phyloP scores from a whole-genome alignment of 345 rosid genomes.

The Nasturtium officinale region DNA sequence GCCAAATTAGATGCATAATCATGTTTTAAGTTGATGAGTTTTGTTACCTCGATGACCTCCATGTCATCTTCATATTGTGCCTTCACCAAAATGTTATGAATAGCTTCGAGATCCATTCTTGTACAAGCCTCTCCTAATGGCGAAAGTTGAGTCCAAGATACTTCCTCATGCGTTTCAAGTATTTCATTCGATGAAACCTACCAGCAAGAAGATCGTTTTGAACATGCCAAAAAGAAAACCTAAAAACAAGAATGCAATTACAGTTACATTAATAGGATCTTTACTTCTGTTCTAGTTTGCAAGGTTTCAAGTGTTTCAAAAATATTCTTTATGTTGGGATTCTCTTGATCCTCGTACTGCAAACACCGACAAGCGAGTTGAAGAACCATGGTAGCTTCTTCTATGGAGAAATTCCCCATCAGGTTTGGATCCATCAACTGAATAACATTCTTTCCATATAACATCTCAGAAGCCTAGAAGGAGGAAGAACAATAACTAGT shows the following conservation, averaged over 20 bases:
- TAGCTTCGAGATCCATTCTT: constrained; percentile 78
- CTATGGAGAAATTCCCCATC: constrained; percentile 76
- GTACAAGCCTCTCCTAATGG: constrained; percentile 87
- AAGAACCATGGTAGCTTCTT: constrained; percentile 79
- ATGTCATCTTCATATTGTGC: constrained; percentile 83
- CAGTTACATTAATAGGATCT: neutral
- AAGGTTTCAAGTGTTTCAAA: constrained; percentile 69
- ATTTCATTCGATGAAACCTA: constrained; percentile 77
- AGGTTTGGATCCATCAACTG: constrained; percentile 82
- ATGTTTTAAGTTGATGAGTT: neutral
- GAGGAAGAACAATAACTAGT: neutral
- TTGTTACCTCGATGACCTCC: constrained; percentile 69
- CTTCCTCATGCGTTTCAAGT: constrained; percentile 61
- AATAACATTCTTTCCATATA: constrained; percentile 64
- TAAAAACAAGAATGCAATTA: neutral
- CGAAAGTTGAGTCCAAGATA: constrained; percentile 59
- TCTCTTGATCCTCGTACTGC: constrained; percentile 74
- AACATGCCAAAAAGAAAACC: neutral
- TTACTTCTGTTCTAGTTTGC: constrained; percentile 70
- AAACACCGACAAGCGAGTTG: constrained; percentile 82
- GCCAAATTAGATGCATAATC: neutral
- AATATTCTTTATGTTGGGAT: constrained; percentile 68
- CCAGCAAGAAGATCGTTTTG: constrained; percentile 20
- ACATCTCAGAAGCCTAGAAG: constrained; percentile 88
- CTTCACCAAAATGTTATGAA: constrained; percentile 74